A percentile compares a stretch with the other conserved stretches of the same genome.
phyloP scores from a whole-genome alignment of 768 basidiomycete species.

The Thelephora aurantiotincta region DNA sequence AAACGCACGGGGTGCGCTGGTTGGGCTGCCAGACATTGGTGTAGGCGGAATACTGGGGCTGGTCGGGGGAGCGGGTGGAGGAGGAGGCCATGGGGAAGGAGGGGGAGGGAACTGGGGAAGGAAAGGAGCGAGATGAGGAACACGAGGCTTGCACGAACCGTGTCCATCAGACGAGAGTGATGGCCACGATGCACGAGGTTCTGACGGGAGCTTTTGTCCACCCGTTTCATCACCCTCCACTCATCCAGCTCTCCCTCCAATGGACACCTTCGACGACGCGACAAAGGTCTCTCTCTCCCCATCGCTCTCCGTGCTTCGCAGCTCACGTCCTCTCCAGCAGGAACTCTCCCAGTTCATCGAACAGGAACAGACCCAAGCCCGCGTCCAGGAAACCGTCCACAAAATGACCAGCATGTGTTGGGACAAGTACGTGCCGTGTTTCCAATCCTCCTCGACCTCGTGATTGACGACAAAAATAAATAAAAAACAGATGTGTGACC shows the following conservation, averaged over 20 bases:
- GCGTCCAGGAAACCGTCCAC: constrained; percentile 56
- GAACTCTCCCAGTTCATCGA: constrained; percentile 73
- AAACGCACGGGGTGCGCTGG: constrained; percentile 15
- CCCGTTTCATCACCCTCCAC: no score
- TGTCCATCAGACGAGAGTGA: constrained; percentile 3
- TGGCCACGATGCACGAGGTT: no score
- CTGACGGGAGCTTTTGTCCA: no score
- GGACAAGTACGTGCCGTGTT: constrained; percentile 61
- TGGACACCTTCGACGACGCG: constrained; percentile 65
- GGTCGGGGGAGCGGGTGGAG: constrained; percentile 14
- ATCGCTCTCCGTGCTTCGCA: constrained; percentile 2
- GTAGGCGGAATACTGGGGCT: constrained; percentile 4
- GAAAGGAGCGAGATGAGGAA: constrained; percentile 11
- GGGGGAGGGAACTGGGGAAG: no score
- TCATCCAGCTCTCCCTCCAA: constrained; percentile 9
- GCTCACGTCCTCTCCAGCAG: constrained; percentile 34
- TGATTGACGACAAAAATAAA: neutral
- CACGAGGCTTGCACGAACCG: constrained; percentile 14
- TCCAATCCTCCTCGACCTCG: constrained; percentile 1
- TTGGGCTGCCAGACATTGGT: constrained; percentile 15
- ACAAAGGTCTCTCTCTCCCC: constrained; percentile 36
- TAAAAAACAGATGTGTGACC: constrained; percentile 59
- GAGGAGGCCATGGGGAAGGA: constrained; percentile 17
- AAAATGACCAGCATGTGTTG: constrained; percentile 76
- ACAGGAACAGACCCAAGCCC: constrained; percentile 69